Percentiles rank a stretch among this genome's conserved stretches.
Conservation (phyloP, 352 stramenopile species). For the Phytophthora constricta region DNA sequence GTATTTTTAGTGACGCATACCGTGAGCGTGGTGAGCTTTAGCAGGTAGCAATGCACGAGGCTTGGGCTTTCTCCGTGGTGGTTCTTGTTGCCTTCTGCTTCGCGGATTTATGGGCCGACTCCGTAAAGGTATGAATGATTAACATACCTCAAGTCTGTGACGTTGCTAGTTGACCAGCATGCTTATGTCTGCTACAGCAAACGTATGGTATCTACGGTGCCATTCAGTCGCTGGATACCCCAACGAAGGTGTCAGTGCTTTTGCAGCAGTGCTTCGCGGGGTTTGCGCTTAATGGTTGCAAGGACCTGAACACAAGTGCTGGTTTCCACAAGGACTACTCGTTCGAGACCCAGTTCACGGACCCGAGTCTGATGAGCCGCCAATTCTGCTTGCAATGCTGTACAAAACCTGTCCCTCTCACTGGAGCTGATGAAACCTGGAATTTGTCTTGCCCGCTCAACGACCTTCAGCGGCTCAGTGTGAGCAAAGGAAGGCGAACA, state of each 20-base stretch:
- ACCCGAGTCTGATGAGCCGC: conserved; percentile 39
- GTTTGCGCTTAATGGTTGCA: conserved; percentile 66
- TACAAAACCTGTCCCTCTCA: conserved; percentile 62
- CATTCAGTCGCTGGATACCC: conserved; percentile 56
- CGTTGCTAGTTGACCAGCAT: conserved; percentile 2
- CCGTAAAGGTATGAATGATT: conserved; percentile 6
- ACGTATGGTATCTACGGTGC: conserved; percentile 67
- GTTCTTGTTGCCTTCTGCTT: conserved; percentile 11
- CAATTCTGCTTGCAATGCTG: conserved; percentile 81
- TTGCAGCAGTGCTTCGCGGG: conserved; percentile 67
- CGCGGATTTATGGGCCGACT: neutral
- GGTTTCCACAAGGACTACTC: conserved; percentile 53
- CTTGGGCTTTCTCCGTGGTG: neutral
- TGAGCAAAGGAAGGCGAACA: conserved; percentile 59
- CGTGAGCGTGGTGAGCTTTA: neutral
- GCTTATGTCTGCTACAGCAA: conserved; percentile 28
- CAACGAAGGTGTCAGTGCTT: conserved; percentile 39
- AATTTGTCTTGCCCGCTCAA: conserved; percentile 79
- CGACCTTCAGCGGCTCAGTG: conserved; percentile 65
- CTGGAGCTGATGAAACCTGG: conserved; percentile 75
- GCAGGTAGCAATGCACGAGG: conserved; percentile 14
- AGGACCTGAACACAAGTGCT: conserved; percentile 56
- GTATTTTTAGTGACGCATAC: conserved; percentile 43
- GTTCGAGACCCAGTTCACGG: conserved; percentile 69
- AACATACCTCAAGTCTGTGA: conserved; percentile 8